Evolutionary conservation across 2,329 filamentous ascomycete genomes (phyloP).

Genomic region (Nemania serpens): DNA sequence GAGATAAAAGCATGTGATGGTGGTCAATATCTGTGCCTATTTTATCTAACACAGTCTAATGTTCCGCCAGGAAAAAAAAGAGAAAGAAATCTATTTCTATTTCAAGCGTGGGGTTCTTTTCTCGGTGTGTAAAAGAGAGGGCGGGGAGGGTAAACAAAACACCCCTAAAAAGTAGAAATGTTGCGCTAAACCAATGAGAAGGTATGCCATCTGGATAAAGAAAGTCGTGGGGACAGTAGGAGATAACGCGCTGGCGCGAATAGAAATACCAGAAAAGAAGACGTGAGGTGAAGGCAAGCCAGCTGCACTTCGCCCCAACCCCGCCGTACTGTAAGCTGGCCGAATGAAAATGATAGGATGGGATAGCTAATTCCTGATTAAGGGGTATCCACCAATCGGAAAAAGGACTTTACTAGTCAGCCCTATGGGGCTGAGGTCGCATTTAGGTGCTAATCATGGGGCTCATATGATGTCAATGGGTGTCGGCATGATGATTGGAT

Average conservation of each 20-base stretch:
- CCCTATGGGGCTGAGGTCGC: slow-evolving; percentile 9
- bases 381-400: slow-evolving; percentile 15
- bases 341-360: neutral
- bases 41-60: neutral
- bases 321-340: neutral
- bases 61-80: slow-evolving; percentile 7
- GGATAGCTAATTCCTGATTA: neutral
- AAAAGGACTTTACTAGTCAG: slow-evolving; percentile 11
- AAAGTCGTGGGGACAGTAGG: neutral
- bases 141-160: neutral
- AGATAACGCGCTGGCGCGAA: slow-evolving; percentile 1
- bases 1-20: neutral
- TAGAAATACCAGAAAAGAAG: neutral
- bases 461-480: slow-evolving; percentile 8
- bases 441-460: neutral
- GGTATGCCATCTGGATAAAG: neutral
- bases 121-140: neutral
- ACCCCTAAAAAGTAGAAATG: neutral
- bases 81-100: slow-evolving; percentile 10
- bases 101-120: neutral
- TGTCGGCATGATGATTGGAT: neutral
- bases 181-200: slow-evolving; percentile 1
- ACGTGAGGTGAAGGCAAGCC: neutral
- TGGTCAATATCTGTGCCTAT: neutral
- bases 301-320: neutral